Base-by-base conservation (phyloP, 345 rosid species). In the Gossypium herbaceum region DNA sequence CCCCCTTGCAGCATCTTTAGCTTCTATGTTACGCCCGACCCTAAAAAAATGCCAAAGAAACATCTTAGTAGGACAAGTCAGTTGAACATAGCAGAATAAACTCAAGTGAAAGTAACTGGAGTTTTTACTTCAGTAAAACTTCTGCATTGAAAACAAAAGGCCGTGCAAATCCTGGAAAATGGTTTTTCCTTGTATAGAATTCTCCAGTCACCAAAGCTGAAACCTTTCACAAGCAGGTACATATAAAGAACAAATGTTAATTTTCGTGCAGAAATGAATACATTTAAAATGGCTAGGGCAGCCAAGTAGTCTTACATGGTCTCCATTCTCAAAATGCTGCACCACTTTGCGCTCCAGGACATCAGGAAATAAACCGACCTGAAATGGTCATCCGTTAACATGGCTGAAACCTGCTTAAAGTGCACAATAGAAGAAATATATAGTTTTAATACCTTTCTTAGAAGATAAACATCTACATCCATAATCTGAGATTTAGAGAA, bases 1-100 rank as follows among this genome's bases (percentile, higher is more conserved):
- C 45, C 89, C 92, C 85, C 98, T 88, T n/a, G 98, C 97, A 2
- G 98, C 90, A 71, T 90, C 96, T 85, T 92, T 92, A 20, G 96
- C 97, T 81, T 94, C 98, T 19, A 80, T 58, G 67, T 77, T 78
- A 67, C 87, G 93, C 70, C 92, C 91, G 79, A 89, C 89, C 75
- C 98, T 92, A 77, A 34, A 81, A 34, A 74, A 74, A 73, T 58
- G 47, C 24, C 22, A 51, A 51, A 27, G 3, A 50, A 62, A 20
- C 13, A 7, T 25, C 73, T 81, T 62, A 70, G 25, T 4, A 56
- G 27, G 16, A 70, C 12, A 48, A 7, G 2, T 16, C 17, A 67
- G n/a, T 67, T 80, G 58, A 72, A 72, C 22, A 63, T 48, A 62
- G 7, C 22, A 64, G 41, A 48, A 39, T 2, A 51, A 51, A 29